A percentile compares a stretch with the other conserved stretches of the same genome.
These are phyloP conservation scores for Kuraishia ogatae DNA, from an alignment of 805 yeast species.

Conservation along the genomic window DNA sequence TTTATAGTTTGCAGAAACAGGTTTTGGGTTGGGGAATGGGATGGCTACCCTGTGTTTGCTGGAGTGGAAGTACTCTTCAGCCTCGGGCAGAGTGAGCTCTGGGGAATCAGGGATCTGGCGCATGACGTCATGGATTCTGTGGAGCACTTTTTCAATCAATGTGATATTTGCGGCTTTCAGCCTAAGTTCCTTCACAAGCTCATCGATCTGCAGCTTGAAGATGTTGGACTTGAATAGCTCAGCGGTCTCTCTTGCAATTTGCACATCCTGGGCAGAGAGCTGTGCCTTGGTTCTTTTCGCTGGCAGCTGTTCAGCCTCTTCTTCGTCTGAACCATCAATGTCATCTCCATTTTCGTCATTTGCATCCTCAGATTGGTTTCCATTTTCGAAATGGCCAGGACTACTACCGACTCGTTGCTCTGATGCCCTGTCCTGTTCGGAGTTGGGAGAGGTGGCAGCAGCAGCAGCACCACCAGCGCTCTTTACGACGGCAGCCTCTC, in stretches of 20 bases:
- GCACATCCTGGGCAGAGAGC: slow-evolving; percentile 73
- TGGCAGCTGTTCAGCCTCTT: slow-evolving; percentile 9
- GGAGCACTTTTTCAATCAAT: slow-evolving; percentile 66
- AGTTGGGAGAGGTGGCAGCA: background rate
- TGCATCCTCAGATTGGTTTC: slow-evolving; percentile 6
- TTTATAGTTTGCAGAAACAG: slow-evolving; percentile 58
- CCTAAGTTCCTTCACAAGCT: slow-evolving; percentile 71
- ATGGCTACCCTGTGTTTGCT: slow-evolving; percentile 41
- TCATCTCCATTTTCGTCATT: slow-evolving; percentile 21
- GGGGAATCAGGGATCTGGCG: slow-evolving; percentile 53
- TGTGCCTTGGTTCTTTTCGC: slow-evolving; percentile 8
- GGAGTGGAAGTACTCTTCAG: slow-evolving; percentile 41
- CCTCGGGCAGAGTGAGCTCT: slow-evolving; percentile 46
- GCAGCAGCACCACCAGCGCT: background rate
- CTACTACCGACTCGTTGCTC: slow-evolving; percentile 1
- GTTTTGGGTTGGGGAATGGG: slow-evolving; percentile 90
- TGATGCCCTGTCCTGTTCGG: background rate
- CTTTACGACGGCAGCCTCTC: no score
- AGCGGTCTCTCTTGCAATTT: slow-evolving; percentile 87
- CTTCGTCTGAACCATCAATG: slow-evolving; percentile 13
- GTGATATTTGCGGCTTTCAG: slow-evolving; percentile 61
- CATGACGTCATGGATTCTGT: slow-evolving; percentile 60
- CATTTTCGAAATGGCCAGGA: slow-evolving; percentile 8
- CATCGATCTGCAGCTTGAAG: slow-evolving; percentile 92
- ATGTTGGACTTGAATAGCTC: slow-evolving; percentile 92